Evolutionary conservation across 2,329 filamentous ascomycete genomes (phyloP), one percentile per base, ranked within the genome.

Genomic region (Aspergillus ruber): DNA sequence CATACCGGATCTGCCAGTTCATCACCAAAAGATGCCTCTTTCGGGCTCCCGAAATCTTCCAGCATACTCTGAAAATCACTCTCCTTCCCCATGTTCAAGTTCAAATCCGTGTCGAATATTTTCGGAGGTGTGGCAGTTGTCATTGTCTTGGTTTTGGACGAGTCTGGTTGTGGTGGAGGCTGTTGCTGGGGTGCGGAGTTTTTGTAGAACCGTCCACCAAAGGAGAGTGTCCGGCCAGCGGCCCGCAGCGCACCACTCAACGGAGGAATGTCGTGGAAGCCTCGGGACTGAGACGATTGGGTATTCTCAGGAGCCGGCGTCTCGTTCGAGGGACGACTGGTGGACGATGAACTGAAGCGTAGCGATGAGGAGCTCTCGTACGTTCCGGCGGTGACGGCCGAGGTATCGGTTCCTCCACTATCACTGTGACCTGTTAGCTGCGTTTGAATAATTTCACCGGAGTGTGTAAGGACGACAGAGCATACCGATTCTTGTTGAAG

Each of bases 321-420:
- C 52, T 80, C 78, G 10, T 76, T 67, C n/a, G 76, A 79, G 17
- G 76, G 79, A 33, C 77, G 78, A 35, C 78, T 66, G 6, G 77
- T 79, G 6, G 77, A 79, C 6, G 77, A 75, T 25, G 75, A 79
- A 61, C 76, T 80, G 52, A 75, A 71, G 41, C 76, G 74, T 39
- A 73, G 73, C 36, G 77, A 79, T 27, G 72, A 69, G 38, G 70
- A 71, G 53, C 68, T 71, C 50, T 74, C 72, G 52, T 73, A 65
- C 52, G 69, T 67, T 48, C 60, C 68, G 44, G 68, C 68, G 41
- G 72, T 75, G 18, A 71, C 74, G 44, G 64, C 65, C 20, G 74
- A 77, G 47, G 71, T 69, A 42, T 74, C 66, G 39, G 74, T 76
- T 44, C 70, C 72, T 54, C 72, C 74, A 59, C 75, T 78, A 48